These are phyloP conservation scores for Magnaporthales sp. DNA, from an alignment of 2,329 filamentous ascomycete species.

Conservation along the genomic window DNA sequence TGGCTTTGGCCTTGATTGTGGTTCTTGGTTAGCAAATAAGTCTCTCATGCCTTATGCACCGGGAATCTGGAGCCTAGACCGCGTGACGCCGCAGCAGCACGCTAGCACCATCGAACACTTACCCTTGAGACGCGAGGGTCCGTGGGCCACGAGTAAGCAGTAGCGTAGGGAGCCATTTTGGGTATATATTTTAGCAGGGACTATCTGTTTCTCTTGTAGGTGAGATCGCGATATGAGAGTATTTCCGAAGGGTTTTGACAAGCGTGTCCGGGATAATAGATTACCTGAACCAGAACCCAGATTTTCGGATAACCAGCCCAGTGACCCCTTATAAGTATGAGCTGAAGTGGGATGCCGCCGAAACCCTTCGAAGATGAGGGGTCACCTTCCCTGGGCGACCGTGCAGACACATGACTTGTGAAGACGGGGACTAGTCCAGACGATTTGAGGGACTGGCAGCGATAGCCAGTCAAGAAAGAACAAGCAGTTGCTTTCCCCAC, in stretches of 20 bases:
- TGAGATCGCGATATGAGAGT: background rate
- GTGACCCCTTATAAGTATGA: background rate
- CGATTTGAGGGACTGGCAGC: background rate
- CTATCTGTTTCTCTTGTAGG: no score
- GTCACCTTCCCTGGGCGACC: background rate
- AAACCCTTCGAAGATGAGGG: background rate
- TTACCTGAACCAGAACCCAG: background rate
- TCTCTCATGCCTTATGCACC: background rate
- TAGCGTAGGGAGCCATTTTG: slow-evolving; percentile 31
- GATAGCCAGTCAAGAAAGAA: background rate
- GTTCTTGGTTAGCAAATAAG: background rate
- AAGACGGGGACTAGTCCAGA: background rate
- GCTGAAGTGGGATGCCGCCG: background rate
- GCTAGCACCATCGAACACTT: slow-evolving; percentile 10
- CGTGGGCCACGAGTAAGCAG: slow-evolving; percentile 25
- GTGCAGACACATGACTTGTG: background rate
- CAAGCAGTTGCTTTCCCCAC: background rate
- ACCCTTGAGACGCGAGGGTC: slow-evolving; percentile 28
- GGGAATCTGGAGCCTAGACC: background rate
- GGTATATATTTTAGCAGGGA: background rate
- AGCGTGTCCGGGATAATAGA: background rate
- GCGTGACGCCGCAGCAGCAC: background rate
- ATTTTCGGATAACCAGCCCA: background rate
- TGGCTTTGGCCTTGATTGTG: slow-evolving; percentile 20
- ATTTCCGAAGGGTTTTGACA: no score